Evolutionary conservation across 768 basidiomycete species (phyloP).

Genomic region (Clitopilus hobsonii): DNA sequence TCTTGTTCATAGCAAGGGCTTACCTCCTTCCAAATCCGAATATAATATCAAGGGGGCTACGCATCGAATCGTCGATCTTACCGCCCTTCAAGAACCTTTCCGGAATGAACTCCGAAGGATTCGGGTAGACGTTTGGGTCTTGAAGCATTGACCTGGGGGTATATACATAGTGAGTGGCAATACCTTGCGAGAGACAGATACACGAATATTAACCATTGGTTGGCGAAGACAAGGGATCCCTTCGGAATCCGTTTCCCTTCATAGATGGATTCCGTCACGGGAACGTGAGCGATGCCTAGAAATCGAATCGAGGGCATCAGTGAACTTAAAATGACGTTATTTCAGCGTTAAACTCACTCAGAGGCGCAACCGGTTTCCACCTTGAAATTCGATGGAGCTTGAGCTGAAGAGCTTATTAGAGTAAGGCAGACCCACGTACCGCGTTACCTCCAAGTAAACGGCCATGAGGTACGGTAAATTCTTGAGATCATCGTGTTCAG

Average conservation of each 20-base stretch:
- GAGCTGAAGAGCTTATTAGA: not conserved
- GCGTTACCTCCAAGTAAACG: not conserved
- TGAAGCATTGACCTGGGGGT: not conserved
- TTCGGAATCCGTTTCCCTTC: not conserved
- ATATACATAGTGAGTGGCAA: not conserved
- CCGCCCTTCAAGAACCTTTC: not conserved
- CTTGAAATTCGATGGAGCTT: not conserved
- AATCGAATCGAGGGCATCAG: too few relatives aligned
- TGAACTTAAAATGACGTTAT: not conserved
- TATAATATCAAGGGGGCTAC: not conserved
- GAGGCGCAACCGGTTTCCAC: not conserved
- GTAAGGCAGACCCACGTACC: not conserved
- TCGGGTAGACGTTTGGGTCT: not conserved
- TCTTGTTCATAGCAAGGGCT: too few relatives aligned
- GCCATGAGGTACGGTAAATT: not conserved
- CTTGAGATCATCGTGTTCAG: not conserved
- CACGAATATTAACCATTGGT: not conserved
- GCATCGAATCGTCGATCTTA: not conserved
- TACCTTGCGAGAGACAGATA: not conserved
- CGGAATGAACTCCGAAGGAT: not conserved
- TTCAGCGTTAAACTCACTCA: not conserved
- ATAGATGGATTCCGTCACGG: not conserved
- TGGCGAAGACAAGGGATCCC: not conserved
- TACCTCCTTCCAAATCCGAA: not conserved
- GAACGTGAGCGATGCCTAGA: not conserved